Base-by-base conservation (phyloP, 148 eudicot species). In the Diospyros lotus region DNA sequence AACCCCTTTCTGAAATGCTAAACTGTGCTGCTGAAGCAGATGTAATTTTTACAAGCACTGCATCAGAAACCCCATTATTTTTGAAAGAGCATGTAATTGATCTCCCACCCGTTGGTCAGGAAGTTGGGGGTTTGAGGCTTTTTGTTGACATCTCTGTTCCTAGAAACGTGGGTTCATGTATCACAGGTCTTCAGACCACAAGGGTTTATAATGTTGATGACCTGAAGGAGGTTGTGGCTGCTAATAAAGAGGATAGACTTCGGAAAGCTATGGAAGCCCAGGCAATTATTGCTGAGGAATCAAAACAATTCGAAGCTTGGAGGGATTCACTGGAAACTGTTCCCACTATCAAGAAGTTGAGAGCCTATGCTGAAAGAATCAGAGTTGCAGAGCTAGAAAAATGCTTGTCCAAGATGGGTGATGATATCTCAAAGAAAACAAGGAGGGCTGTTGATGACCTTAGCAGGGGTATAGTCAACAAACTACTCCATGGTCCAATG, bases 161-260 rank as follows among this genome's bases (percentile, higher is more conserved):
- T 42, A 89, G 98, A 63, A 93, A 93, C 67, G 98, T 93, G 44
- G 93, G 88, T 17, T 85, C 98, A 0, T 93, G 98, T 75, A 84
- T 93, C 15, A 75, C 84, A 13, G 89, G 84, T 28, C 85, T 93
- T 6, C 89, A 86, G 61, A 58, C 80, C 58, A 71, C 94, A 43
- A 63, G 80, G 15, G 97, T 88, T 6, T 93, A 88, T 82, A 93
- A 93, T 58, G 98, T 93, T 50, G 98, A 93, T 81, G 98, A 91
- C 76, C 91, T 93, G n/a, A 93, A 88, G 79, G 98, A 93, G 82
- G 98, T 93, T 62, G 98, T 93, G 78, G 94, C 92, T 9, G 96
- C 98, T 58, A 93, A 93, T 64, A 93, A 89, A 75, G 98, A 93
- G 79, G 98, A 93, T 60, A 87, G 98, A 15, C 79, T 87, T 6